Evolutionary conservation across 345 rosid species (phyloP).

Genomic region (Aethionema arabicum): DNA sequence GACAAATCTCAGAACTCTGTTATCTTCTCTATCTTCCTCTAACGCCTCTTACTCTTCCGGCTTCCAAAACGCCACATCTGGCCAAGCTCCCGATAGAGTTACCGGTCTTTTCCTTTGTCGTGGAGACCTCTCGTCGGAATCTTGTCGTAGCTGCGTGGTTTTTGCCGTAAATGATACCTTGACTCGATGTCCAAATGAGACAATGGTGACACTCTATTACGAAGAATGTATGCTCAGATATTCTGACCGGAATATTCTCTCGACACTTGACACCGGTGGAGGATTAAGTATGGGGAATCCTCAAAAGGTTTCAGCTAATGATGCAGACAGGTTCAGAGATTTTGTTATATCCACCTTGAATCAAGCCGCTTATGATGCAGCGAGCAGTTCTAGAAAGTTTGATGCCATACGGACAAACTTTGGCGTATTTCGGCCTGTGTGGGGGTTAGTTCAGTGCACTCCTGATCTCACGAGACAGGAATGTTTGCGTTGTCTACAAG

Average conservation of each 20-base stretch:
- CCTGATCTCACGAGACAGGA: constrained; percentile 37
- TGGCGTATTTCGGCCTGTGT: constrained; percentile 19
- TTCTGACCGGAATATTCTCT: constrained; percentile 15
- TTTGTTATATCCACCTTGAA: constrained; percentile 13
- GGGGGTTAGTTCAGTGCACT: constrained; percentile 48
- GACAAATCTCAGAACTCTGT: background rate
- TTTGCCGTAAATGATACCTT: background rate
- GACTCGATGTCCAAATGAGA: constrained; percentile 28
- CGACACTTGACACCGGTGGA: background rate
- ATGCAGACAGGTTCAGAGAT: background rate
- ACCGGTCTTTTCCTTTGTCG: constrained; percentile 39
- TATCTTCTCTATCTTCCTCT: background rate
- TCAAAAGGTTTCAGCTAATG: background rate
- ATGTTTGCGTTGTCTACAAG: constrained; percentile 35
- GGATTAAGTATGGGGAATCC: background rate
- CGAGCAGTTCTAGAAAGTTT: constrained; percentile 34
- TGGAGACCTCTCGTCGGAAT: constrained; percentile 2
- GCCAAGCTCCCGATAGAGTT: constrained; percentile 18
- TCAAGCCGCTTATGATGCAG: background rate
- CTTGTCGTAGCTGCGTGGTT: constrained; percentile 35
- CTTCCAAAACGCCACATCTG: constrained; percentile 37
- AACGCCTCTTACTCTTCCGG: constrained; percentile 17
- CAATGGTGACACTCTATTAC: constrained; percentile 27
- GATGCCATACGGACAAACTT: constrained; percentile 9
- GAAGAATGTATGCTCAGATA: constrained; percentile 42